Percentiles rank a stretch among this genome's conserved stretches.
phyloP scores from a whole-genome alignment of 2,329 filamentous ascomycete species.

The Botrytis aclada region DNA sequence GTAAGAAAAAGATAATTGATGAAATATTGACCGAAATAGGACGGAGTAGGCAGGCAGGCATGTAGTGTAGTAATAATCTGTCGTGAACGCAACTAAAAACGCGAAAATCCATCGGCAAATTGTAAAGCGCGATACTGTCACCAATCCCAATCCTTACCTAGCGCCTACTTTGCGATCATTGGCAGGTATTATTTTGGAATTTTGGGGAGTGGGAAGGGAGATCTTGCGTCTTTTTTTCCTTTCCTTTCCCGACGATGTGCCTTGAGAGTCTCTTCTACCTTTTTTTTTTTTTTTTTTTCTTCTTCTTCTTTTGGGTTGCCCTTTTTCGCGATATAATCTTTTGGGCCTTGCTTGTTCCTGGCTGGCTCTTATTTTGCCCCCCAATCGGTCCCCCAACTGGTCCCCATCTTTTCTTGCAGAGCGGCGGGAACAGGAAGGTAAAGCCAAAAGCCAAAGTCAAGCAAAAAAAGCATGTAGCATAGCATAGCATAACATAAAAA shows the following conservation, averaged over 20 bases:
- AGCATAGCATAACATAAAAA: slow-evolving; percentile 8
- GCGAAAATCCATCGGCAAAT: slow-evolving; percentile 13
- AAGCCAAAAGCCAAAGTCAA: neutral
- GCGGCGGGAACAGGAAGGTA: neutral
- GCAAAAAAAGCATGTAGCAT: neutral
- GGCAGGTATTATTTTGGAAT: neutral
- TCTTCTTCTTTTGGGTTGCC: no score
- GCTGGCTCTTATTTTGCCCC: neutral
- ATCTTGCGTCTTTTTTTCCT: neutral
- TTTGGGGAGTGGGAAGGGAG: neutral
- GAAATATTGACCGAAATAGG: neutral
- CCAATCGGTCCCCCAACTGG: neutral
- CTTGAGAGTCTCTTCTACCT: neutral
- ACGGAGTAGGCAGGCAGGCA: neutral
- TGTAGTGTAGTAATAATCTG: neutral
- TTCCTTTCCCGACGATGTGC: slow-evolving; percentile 1
- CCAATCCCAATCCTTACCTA: slow-evolving; percentile 15
- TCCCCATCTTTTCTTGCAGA: slow-evolving; percentile 1
- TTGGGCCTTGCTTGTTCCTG: neutral
- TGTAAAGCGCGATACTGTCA: slow-evolving; percentile 11
- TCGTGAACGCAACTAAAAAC: slow-evolving; percentile 2
- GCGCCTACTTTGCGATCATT: neutral
- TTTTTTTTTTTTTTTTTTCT: neutral
- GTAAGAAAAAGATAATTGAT: neutral
- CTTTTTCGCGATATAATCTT: neutral